Conservation (phyloP, 345 rosid genomes). For the Microcos paniculata region DNA sequence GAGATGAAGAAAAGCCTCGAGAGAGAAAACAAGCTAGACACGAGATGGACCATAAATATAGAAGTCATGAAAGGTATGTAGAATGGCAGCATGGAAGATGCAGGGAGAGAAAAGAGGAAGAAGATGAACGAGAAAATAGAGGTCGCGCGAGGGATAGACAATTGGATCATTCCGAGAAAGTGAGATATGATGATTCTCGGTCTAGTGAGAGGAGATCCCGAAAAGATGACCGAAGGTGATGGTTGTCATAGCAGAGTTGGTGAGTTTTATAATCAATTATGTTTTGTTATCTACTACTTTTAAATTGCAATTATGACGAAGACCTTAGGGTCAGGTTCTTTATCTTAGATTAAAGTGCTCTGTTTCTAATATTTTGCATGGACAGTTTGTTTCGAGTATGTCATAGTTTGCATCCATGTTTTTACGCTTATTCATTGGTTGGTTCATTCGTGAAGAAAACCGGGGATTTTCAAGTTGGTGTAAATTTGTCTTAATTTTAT, state of each 20-base stretch:
- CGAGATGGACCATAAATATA: conserved; percentile 35
- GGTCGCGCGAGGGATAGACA: conserved; percentile 25
- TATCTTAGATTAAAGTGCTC: too few species aligned
- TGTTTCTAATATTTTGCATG: too few species aligned
- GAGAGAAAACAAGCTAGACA: conserved; percentile 38
- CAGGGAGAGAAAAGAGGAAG: conserved; percentile 34
- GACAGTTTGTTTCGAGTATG: background rate
- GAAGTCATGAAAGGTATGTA: conserved; percentile 35
- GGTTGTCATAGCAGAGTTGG: conserved; percentile 1
- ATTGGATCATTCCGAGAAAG: conserved; percentile 29
- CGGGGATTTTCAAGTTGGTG: background rate
- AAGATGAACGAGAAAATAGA: conserved; percentile 29
- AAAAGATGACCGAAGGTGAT: conserved; percentile 14
- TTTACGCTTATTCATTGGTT: background rate
- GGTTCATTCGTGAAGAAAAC: background rate
- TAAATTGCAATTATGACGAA: background rate
- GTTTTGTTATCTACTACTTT: background rate
- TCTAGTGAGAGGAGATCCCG: conserved; percentile 34
- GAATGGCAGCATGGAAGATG: conserved; percentile 20
- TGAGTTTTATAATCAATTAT: background rate
- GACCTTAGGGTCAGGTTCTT: background rate
- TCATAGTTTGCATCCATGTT: background rate
- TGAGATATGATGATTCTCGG: conserved; percentile 30
- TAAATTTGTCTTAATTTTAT: background rate
- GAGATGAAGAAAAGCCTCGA: conserved; percentile 36